phyloP scores from a whole-genome alignment of 1,284 basidiomycete species.

The Sanghuangporus baumii region DNA sequence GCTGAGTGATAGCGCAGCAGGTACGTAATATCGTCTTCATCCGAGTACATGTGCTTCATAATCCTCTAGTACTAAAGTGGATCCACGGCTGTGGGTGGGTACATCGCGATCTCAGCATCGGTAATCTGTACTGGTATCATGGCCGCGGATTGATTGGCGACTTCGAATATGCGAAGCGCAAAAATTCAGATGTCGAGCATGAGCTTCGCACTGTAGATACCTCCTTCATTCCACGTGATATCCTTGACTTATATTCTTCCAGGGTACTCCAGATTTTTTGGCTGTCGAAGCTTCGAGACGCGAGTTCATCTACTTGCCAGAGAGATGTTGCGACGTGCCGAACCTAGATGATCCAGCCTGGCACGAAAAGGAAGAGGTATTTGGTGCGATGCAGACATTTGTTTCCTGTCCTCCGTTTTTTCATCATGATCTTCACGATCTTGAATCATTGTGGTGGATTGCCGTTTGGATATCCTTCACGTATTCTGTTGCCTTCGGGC shows the following conservation, averaged over 20 bases:
- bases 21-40: not conserved
- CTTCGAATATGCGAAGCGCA: slow-evolving; percentile 1
- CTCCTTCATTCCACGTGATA: not conserved
- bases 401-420: not conserved
- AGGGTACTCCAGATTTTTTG: not conserved
- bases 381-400: too few relatives aligned
- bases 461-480: not conserved
- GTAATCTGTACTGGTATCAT: not conserved
- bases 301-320: not conserved
- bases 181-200: not conserved
- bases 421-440: not conserved
- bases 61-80: not conserved
- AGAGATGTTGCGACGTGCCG: too few relatives aligned
- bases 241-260: not conserved
- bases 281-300: not conserved
- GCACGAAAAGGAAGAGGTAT: too few relatives aligned
- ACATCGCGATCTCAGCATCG: slow-evolving; percentile 4
- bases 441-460: not conserved
- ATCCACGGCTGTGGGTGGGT: slow-evolving; percentile 1
- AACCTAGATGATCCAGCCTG: too few relatives aligned
- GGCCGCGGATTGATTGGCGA: not conserved
- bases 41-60: not conserved
- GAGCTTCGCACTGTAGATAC: not conserved
- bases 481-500: not conserved
- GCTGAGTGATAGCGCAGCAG: not conserved